Evolutionary conservation across 345 rosid species (phyloP).

Genomic region (Lepidium sativum): DNA sequence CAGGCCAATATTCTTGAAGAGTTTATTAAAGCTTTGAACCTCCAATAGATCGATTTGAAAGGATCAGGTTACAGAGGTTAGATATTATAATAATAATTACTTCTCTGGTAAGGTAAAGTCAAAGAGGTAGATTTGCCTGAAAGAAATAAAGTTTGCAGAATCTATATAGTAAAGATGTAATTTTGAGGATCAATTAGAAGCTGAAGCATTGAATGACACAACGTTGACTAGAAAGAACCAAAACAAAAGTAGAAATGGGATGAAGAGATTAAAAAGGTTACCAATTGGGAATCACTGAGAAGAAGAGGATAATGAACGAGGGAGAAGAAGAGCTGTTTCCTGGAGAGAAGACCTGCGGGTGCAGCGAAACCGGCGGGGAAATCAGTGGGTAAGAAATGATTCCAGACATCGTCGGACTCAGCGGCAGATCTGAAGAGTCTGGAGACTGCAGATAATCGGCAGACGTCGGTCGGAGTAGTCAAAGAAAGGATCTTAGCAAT

Average conservation of each 20-base stretch:
- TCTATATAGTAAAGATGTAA: not conserved
- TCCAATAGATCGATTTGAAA: not conserved
- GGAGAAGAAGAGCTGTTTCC: slow-evolving; percentile 40
- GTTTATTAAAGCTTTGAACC: not conserved
- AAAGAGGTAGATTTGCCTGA: not conserved
- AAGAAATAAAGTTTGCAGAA: not conserved
- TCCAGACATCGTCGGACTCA: slow-evolving; percentile 54
- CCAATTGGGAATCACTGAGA: slow-evolving; percentile 32
- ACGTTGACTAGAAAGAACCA: not conserved
- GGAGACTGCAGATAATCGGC: slow-evolving; percentile 45
- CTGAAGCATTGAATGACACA: not conserved
- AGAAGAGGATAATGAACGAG: slow-evolving; percentile 43
- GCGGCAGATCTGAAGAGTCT: slow-evolving; percentile 48
- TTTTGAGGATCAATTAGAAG: not conserved
- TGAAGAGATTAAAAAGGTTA: not conserved
- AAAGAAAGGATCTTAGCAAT: slow-evolving; percentile 47
- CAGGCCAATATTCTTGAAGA: not conserved
- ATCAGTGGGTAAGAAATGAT: slow-evolving; percentile 45
- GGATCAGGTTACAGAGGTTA: too few relatives aligned
- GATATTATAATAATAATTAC: too few relatives aligned
- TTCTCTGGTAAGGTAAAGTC: too few relatives aligned
- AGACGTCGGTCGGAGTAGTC: slow-evolving; percentile 51
- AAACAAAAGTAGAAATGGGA: not conserved
- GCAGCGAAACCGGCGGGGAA: slow-evolving; percentile 25
- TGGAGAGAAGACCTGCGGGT: slow-evolving; percentile 23